phyloP scores from a whole-genome alignment of 2,329 filamentous ascomycete genomes.

The Apiospora aurea region DNA sequence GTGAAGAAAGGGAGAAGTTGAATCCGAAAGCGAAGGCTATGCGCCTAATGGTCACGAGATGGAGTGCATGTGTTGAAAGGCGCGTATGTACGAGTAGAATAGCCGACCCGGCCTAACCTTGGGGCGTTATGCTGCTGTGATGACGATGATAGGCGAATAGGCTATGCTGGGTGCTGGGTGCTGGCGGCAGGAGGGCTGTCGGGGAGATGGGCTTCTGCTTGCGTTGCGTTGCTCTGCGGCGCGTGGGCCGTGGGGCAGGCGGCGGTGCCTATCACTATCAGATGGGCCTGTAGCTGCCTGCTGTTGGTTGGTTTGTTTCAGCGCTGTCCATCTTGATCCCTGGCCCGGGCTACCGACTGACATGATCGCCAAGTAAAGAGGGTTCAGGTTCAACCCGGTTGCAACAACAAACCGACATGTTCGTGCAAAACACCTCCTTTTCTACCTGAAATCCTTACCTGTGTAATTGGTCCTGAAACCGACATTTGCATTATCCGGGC shows the following conservation, averaged over 20 bases:
- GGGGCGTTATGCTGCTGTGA: not conserved
- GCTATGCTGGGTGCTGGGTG: not conserved
- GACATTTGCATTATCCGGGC: not conserved
- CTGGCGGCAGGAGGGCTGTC: not conserved
- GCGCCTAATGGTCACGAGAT: constrained; percentile 11
- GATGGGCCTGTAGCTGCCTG: not conserved
- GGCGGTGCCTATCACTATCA: constrained; percentile 11
- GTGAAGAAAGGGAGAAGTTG: constrained; percentile 8
- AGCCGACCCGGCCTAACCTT: constrained; percentile 13
- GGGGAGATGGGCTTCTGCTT: not conserved
- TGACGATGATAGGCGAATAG: not conserved
- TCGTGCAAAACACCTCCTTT: not conserved
- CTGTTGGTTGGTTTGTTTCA: constrained; percentile 16
- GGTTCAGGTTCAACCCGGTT: constrained; percentile 20
- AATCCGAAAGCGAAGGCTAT: not conserved
- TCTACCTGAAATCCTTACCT: not conserved
- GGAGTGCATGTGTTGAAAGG: not conserved
- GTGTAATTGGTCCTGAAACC: not conserved
- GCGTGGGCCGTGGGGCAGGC: not conserved
- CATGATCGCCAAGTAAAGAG: constrained; percentile 15
- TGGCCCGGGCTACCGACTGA: constrained; percentile 9
- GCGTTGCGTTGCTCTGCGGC: not conserved
- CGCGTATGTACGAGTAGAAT: constrained; percentile 17
- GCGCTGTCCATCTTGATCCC: constrained; percentile 3
- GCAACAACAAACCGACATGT: not conserved